Evolutionary conservation across 257 asterid species (phyloP).

Genomic region (Eustoma russellianum): DNA sequence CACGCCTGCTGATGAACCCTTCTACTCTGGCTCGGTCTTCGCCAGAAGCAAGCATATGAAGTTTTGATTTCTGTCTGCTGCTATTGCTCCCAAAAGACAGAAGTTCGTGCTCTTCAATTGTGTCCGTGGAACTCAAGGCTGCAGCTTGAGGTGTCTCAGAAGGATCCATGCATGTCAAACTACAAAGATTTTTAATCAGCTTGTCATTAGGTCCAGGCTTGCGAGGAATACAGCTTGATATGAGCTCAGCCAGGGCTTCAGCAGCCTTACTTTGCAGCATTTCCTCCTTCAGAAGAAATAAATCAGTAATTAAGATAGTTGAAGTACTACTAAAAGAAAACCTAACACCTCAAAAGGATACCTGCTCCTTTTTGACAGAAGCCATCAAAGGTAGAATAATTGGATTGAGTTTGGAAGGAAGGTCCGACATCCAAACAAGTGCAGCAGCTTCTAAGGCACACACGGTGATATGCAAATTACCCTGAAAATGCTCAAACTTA

Average conservation of each 20-base stretch:
- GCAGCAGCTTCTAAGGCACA: slow-evolving; percentile 93
- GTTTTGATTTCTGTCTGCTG: slow-evolving; percentile 56
- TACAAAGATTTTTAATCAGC: slow-evolving; percentile 74
- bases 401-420: slow-evolving; percentile 84
- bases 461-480: slow-evolving; percentile 81
- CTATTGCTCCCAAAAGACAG: slow-evolving; percentile 57
- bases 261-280: slow-evolving; percentile 90
- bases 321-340: slow-evolving; percentile 6
- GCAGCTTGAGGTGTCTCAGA: slow-evolving; percentile 96
- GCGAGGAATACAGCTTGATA: slow-evolving; percentile 70
- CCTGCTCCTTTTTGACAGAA: slow-evolving; percentile 95
- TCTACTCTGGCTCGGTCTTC: slow-evolving; percentile 86
- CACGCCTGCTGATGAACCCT: slow-evolving; percentile 90
- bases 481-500: slow-evolving; percentile 29
- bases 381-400: slow-evolving; percentile 91
- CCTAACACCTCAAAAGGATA: slow-evolving; percentile 9
- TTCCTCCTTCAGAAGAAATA: slow-evolving; percentile 65
- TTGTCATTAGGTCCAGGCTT: slow-evolving; percentile 98
- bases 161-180: slow-evolving; percentile 88
- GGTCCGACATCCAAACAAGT: slow-evolving; percentile 94
- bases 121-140: slow-evolving; percentile 65
- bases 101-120: slow-evolving; percentile 87
- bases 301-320: slow-evolving; percentile 17
- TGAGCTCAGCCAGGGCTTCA: slow-evolving; percentile 91
- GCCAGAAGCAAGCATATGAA: slow-evolving; percentile 55